Percentiles rank a stretch among this genome's conserved stretches.
phyloP scores from a whole-genome alignment of 192 early-diverging fungal genomes.

The Coemansia sp. region DNA sequence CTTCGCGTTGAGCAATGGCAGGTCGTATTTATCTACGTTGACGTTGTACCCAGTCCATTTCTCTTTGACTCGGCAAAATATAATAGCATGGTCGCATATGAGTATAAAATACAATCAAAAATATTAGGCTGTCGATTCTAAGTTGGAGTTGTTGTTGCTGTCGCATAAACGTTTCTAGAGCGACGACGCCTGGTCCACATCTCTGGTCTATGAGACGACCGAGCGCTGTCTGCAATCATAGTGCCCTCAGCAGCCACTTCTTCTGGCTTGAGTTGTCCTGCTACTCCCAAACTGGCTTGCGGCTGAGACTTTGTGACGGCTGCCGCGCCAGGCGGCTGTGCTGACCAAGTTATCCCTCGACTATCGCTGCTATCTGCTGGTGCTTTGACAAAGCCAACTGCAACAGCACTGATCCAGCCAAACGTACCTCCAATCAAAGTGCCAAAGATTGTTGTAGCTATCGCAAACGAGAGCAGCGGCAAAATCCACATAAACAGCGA shows the following conservation, averaged over 20 bases:
- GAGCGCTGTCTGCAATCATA: background rate
- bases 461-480: conserved; percentile 30
- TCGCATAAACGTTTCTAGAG: background rate
- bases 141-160: background rate
- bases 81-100: background rate
- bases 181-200: conserved; percentile 18
- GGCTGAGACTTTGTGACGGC: background rate
- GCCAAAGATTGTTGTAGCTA: conserved; percentile 24
- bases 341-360: background rate
- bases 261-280: background rate
- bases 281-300: background rate
- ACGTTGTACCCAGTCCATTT: background rate
- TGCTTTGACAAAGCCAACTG: conserved; percentile 2
- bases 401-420: conserved; percentile 43
- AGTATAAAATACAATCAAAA: background rate
- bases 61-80: background rate
- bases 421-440: conserved; percentile 34
- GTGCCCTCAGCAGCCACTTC: background rate
- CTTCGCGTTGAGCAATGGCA: conserved; percentile 28
- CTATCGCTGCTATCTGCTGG: background rate
- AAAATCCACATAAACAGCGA: conserved; percentile 45
- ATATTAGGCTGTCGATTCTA: background rate
- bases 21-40: background rate
- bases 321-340: background rate
- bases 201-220: background rate